Percentiles rank a stretch among this genome's conserved stretches.
Evolutionary conservation across 495 filamentous ascomycete genomes (phyloP).

Genomic region (Penicillium angulare): DNA sequence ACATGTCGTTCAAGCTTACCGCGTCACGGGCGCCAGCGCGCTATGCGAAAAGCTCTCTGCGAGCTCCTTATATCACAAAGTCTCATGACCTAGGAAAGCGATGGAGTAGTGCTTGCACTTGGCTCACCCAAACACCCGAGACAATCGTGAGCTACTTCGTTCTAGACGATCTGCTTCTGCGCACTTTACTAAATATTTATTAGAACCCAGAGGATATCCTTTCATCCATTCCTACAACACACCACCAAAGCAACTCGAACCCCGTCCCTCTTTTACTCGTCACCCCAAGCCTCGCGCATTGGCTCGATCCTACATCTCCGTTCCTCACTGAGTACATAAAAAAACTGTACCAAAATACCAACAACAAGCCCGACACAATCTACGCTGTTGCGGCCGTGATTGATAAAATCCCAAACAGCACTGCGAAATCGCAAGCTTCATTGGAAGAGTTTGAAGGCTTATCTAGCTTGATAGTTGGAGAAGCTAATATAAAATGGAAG

Average conservation of each 20-base stretch:
- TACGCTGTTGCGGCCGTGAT: constrained; percentile 37
- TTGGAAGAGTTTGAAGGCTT: constrained; percentile 30
- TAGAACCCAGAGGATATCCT: constrained; percentile 37
- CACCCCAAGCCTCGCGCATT: constrained; percentile 41
- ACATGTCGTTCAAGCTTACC: background rate
- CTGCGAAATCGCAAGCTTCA: background rate
- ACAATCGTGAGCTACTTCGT: constrained; percentile 25
- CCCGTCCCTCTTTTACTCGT: constrained; percentile 35
- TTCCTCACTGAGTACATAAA: constrained; percentile 35
- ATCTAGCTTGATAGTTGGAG: constrained; percentile 30
- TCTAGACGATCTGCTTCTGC: background rate
- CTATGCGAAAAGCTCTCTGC: background rate
- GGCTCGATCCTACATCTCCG: constrained; percentile 31
- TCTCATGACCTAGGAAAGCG: background rate
- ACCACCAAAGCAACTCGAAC: background rate
- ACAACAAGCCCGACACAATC: constrained; percentile 5
- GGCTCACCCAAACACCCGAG: constrained; percentile 39
- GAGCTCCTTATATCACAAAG: background rate
- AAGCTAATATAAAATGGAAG: constrained; percentile 32
- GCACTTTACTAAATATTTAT: constrained; percentile 5
- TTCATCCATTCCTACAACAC: constrained; percentile 23
- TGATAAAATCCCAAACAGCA: constrained; percentile 32
- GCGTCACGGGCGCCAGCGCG: background rate
- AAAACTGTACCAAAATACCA: constrained; percentile 14
- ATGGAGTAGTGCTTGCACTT: constrained; percentile 29